Base-by-base conservation (phyloP, 345 rosid genomes). In the Brassica cretica region DNA sequence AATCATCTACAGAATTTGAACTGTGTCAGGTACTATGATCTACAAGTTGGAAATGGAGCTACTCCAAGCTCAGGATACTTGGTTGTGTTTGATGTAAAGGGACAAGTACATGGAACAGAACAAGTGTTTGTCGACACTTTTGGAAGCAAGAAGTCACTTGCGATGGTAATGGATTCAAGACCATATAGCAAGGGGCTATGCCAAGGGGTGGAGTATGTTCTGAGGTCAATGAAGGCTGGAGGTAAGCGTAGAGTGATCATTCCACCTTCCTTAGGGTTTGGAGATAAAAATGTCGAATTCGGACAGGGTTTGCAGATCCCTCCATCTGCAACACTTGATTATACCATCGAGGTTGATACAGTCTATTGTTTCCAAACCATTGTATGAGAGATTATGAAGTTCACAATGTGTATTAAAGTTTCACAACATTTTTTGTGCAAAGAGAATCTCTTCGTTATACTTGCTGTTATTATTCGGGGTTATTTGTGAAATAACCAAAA, bases 181-280 rank as follows among this genome's bases (percentile, higher is more conserved):
- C 98, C 97, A 55, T 94, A 89, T 49, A 83, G 89, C 58, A 94
- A 84, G 35, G 98, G 98, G 65, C 15, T 53, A 53, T 53, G 60
- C 24, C 60, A 91, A 84, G 98, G 98, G 1, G 41, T 92, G 65
- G 98, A 94, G 74, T 82, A 81, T 66, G 88, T 77, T 24, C 55
- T 94, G 74, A 89, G 87, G 70, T 85, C 92, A 70, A 92, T 91
- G 93, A 94, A 86, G 76, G 90, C 86, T 0, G 98, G 98, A 35
- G 98, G 98, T 16, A 91, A 86, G 82, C 60, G 60, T 9, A 16
- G 60, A 53, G 60, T 53, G 24, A 87, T 87, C 3, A 82, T 92
- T 68, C 98, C 97, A 83, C 81, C 96, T 0, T 84, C 64, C 33
- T 81, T 92, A 30, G 98, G 94, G 49, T 94, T 89, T 64, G 91